A percentile compares a stretch with the other conserved stretches of the same genome.
Conservation (phyloP, 129 eudicot genomes). For the Pittosporum tobira region DNA sequence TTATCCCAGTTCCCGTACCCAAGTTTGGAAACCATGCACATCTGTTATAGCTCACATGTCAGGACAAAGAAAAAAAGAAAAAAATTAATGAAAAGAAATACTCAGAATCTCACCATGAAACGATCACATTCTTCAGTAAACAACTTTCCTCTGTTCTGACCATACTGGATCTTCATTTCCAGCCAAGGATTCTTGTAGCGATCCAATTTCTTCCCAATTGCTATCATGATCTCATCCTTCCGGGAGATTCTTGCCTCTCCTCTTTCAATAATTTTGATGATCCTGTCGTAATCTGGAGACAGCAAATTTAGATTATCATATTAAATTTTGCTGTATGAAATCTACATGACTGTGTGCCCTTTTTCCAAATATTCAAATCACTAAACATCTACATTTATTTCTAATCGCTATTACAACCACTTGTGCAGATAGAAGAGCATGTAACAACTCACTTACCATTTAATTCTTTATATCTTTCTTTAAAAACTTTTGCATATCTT, state of each 20-base stretch:
- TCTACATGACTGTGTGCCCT: not conserved
- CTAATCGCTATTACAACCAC: not conserved
- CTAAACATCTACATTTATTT: not conserved
- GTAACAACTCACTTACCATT: conserved; percentile 45
- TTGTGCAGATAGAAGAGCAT: not conserved
- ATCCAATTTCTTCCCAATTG: conserved; percentile 88
- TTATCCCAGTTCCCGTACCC: conserved; percentile 99
- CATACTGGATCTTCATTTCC: conserved; percentile 90
- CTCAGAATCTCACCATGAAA: conserved; percentile 58
- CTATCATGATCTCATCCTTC: conserved; percentile 94
- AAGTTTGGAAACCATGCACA: conserved; percentile 94
- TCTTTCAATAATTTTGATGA: conserved; percentile 85
- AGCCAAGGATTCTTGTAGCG: conserved; percentile 98
- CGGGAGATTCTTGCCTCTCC: conserved; percentile 96
- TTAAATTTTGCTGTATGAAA: not conserved
- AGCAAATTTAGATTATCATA: not conserved
- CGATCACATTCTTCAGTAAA: conserved; percentile 99
- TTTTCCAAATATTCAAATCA: too few species aligned
- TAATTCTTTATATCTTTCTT: conserved; percentile 83
- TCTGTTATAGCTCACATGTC: conserved; percentile 25
- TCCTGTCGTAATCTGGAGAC: conserved; percentile 79
- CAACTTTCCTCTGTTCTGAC: conserved; percentile 97
- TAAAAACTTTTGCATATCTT: conserved; percentile 83
- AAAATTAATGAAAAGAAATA: not conserved
- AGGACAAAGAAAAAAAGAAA: not conserved